phyloP scores from a whole-genome alignment of 2,329 filamentous ascomycete species.

The Didymella pomorum region DNA sequence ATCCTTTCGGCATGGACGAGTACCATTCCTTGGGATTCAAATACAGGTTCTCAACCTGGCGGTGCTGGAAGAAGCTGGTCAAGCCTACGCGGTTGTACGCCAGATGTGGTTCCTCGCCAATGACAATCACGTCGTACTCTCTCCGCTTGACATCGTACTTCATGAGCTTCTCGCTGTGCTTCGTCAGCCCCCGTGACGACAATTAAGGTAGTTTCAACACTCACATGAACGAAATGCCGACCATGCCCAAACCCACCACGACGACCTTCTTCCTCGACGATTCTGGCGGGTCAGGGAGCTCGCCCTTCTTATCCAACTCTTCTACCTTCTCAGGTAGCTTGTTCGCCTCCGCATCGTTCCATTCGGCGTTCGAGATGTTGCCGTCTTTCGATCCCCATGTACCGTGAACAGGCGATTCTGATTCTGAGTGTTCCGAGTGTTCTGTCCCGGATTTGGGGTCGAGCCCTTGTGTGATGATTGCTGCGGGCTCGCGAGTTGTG shows the following conservation, averaged over 20 bases:
- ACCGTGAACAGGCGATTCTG: conserved; percentile 33
- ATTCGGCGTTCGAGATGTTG: conserved; percentile 55
- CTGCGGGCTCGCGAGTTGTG: conserved; percentile 14
- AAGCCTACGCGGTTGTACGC: conserved; percentile 92
- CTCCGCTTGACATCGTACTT: conserved; percentile 79
- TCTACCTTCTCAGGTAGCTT: conserved; percentile 55
- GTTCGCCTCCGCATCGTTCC: conserved; percentile 58
- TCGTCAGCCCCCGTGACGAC: background rate
- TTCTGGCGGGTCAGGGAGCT: conserved; percentile 36
- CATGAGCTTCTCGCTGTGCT: conserved; percentile 79
- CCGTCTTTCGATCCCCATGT: conserved; percentile 41
- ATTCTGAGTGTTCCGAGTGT: conserved; percentile 34
- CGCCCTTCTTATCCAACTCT: conserved; percentile 32
- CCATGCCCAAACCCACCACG: conserved; percentile 90
- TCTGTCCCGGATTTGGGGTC: conserved; percentile 44
- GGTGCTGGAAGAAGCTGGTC: conserved; percentile 87
- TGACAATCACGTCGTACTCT: conserved; percentile 82
- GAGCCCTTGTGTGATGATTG: conserved; percentile 45
- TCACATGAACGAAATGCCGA: conserved; percentile 87
- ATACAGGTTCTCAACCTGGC: conserved; percentile 86
- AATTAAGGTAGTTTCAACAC: conserved; percentile 44
- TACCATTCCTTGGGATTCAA: conserved; percentile 88
- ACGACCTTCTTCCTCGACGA: conserved; percentile 71
- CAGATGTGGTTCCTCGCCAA: conserved; percentile 86
- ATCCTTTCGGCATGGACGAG: conserved; percentile 68